These are phyloP conservation scores for Arthrobotrys entomopaga DNA, from an alignment of 2,329 filamentous ascomycete genomes.

Conservation along the genomic window DNA sequence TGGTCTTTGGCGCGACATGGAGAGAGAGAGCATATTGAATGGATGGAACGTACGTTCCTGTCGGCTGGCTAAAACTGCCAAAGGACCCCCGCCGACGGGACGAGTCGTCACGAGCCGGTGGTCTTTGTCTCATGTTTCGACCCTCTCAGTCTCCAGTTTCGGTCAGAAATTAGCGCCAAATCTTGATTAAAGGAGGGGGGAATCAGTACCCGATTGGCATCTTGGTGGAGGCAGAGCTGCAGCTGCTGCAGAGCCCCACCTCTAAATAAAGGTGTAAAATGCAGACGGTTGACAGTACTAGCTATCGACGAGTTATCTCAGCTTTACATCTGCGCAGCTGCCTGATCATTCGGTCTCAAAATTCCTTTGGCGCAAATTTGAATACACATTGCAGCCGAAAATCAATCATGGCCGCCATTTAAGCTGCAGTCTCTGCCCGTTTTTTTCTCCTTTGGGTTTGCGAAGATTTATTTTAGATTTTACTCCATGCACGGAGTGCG, in stretches of 20 bases:
- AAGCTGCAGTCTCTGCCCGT: background rate
- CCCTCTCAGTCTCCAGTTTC: too few species aligned
- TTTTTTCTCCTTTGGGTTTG: background rate
- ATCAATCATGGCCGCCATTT: slow-evolving; percentile 11
- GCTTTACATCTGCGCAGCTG: too few species aligned
- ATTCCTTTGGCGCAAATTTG: background rate
- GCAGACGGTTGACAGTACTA: background rate
- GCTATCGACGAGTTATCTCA: background rate
- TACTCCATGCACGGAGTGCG: slow-evolving; percentile 6
- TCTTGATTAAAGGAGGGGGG: too few species aligned
- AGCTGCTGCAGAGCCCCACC: background rate
- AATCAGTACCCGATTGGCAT: too few species aligned
- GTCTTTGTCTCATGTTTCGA: too few species aligned
- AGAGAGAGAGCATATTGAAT: background rate
- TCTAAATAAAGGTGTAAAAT: slow-evolving; percentile 13
- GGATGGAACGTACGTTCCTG: background rate
- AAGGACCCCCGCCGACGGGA: slow-evolving; percentile 16
- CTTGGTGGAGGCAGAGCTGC: too few species aligned
- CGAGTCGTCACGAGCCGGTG: background rate
- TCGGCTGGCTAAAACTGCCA: background rate
- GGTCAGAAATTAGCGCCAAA: slow-evolving; percentile 4
- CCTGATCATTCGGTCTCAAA: background rate
- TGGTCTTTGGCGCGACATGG: too few species aligned
- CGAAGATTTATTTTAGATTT: too few species aligned
- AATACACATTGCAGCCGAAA: background rate